Evolutionary conservation across 2,329 filamentous ascomycete genomes (phyloP), one percentile per base, ranked within the genome.

Genomic region (Colletotrichum limetticola): DNA sequence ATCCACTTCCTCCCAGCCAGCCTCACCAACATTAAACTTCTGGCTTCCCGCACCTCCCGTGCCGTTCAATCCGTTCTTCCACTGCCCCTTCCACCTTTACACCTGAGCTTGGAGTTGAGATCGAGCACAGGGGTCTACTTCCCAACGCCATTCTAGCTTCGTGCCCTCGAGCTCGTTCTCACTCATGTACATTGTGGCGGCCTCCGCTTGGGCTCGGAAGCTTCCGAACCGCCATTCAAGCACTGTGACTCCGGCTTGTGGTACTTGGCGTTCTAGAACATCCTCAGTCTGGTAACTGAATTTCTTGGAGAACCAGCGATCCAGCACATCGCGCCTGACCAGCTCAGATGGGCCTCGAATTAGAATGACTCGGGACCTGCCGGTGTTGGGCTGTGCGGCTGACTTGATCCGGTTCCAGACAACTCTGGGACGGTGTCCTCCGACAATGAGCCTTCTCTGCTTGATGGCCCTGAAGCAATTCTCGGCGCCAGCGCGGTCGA

Each of bases 191-290:
- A 53, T 62, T 6, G 14, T 11, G 5, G 57, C 62, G 1, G 67
- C 49, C 28, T 57, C 32, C 1, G 61, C 61, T 28, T 73, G 62
- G 26, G 7, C 14, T 8, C 49, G 49, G 52, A 24, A 66, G 53
- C 67, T 71, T 14, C 57, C 71, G 8, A 71, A 70, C 14, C 49
- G 57, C 71, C 67, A 74, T 52, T 62, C 67, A 3, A 67, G 24
- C 19, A 26, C 14, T 49, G 32, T 8, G 26, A 6, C 32, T 7
- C 12, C 1, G 35, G 4, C 2, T 49, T 58, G 59, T 24, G 32
- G 32, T 35, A 35, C 28, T 26, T 14, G 19, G 28, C 32, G 32
- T 35, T 4, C 32, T 3, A 35, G 9, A 11, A 63, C 52, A 11
- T 5, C 22, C 24, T 74, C 62, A 2, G 67, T 66, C 49, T 74